Evolutionary conservation across 345 rosid genomes (phyloP), one percentile per base, ranked within the genome.

Genomic region (Aurinia saxatilis): DNA sequence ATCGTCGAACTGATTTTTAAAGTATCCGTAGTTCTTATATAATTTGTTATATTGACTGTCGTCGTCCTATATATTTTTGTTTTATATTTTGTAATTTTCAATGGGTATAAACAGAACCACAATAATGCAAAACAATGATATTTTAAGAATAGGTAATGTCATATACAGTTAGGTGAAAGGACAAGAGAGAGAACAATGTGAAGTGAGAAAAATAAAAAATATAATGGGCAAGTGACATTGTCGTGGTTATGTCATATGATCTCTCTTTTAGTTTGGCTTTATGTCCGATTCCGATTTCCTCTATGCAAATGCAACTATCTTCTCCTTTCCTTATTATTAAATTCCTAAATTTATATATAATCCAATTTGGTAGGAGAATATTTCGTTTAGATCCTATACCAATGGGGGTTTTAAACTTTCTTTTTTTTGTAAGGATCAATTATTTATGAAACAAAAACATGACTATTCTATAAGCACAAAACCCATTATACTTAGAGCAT

Each of bases 111-210:
- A 48, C 35, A 67, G 44, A 67, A 39, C 19, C 67, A 68, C n/a
- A n/a, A n/a, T 52, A 31, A 38, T 53, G 50, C 37, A 36, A 54
- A 60, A 29, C 23, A 34, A 53, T 54, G 27, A 30, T 45, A 38
- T 29, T 14, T 54, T 70, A 70, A 62, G 57, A 54, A 61, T 45
- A 61, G 50, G 73, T 69, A 61, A 37, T 61, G 67, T 45, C 67
- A 69, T 61, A 36, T 38, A 53, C 44, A 61, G 63, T 17, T 1
- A 30, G 63, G 68, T 0, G 68, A 54, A 30, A 61, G 49, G 68
- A 62, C 63, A 62, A 46, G 50, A 70, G 61, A 60, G 25, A 42
- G 39, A 69, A 47, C 63, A 54, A 11, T 35, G 50, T 46, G 57
- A 61, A 69, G 45, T 37, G 55, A 60, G 55, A 35, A 60, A 55